Evolutionary conservation across 2,329 filamentous ascomycete species (phyloP).

Genomic region (Calonectria pauciramosa): DNA sequence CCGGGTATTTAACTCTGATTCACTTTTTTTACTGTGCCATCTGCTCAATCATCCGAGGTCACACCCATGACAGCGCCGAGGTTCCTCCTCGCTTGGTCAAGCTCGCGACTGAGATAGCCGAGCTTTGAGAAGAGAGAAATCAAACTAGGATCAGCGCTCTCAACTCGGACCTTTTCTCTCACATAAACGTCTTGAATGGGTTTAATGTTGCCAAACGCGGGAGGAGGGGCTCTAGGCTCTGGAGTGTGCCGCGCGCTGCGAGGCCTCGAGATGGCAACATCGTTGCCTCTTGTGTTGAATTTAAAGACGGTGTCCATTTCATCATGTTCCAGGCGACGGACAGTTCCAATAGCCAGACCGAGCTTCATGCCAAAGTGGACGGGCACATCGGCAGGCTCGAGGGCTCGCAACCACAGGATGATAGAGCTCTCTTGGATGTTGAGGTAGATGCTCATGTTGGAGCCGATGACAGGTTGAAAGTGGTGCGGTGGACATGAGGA

Average conservation of each 20-base stretch:
- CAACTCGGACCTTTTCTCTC: conserved; percentile 89
- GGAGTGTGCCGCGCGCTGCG: conserved; percentile 43
- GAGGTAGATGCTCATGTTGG: conserved; percentile 81
- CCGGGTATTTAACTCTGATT: conserved; percentile 45
- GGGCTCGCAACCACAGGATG: conserved; percentile 76
- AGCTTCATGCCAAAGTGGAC: conserved; percentile 75
- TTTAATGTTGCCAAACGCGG: conserved; percentile 33
- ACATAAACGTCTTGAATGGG: conserved; percentile 78
- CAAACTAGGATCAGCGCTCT: conserved; percentile 89
- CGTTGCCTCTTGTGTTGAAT: conserved; percentile 61
- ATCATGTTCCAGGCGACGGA: conserved; percentile 78
- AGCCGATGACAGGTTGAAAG: conserved; percentile 61
- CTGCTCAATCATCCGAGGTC: conserved; percentile 45
- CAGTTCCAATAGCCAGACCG: conserved; percentile 77
- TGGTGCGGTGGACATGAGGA: conserved; percentile 59
- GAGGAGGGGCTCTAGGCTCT: conserved; percentile 37
- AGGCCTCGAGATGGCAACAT: conserved; percentile 41
- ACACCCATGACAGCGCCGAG: conserved; percentile 84
- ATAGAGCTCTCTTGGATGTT: conserved; percentile 78
- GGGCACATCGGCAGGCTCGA: conserved; percentile 76
- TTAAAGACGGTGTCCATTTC: conserved; percentile 84
- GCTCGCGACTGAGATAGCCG: conserved; percentile 79
- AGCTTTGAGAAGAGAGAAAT: conserved; percentile 89
- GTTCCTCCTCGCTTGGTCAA: conserved; percentile 78
- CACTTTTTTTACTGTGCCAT: conserved; percentile 22